Conservation (phyloP, 495 filamentous ascomycete genomes). For the Thozetella sp. region DNA sequence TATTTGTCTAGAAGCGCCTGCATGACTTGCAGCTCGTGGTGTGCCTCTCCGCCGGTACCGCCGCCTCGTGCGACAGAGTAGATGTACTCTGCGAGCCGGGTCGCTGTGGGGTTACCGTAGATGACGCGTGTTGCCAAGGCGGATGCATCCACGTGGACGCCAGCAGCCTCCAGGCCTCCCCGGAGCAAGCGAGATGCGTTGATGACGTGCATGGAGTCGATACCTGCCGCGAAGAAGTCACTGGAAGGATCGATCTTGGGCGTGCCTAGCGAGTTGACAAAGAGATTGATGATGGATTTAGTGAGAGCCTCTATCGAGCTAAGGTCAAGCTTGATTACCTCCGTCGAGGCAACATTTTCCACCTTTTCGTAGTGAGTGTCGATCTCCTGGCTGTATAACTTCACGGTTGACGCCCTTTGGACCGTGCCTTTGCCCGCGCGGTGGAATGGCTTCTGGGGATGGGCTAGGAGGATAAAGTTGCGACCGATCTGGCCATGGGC, state of each 20-base stretch:
- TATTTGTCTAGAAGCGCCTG: slow-evolving; percentile 25
- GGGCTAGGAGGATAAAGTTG: slow-evolving; percentile 39
- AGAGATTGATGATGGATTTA: slow-evolving; percentile 33
- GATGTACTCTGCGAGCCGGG: slow-evolving; percentile 20
- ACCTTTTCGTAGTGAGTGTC: slow-evolving; percentile 43
- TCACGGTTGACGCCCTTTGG: slow-evolving; percentile 43
- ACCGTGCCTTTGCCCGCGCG: slow-evolving; percentile 60
- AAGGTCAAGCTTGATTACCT: slow-evolving; percentile 25
- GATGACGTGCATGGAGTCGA: slow-evolving; percentile 49
- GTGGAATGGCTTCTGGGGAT: slow-evolving; percentile 50
- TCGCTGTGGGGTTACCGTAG: slow-evolving; percentile 25
- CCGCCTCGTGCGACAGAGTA: slow-evolving; percentile 9
- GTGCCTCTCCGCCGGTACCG: background rate
- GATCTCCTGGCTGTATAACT: slow-evolving; percentile 56
- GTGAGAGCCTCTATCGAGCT: slow-evolving; percentile 26
- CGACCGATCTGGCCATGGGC: slow-evolving; percentile 44
- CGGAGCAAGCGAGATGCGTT: slow-evolving; percentile 21
- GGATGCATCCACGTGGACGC: slow-evolving; percentile 9
- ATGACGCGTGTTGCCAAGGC: slow-evolving; percentile 19
- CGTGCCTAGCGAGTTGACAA: slow-evolving; percentile 25
- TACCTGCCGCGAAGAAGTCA: slow-evolving; percentile 29
- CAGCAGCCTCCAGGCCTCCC: slow-evolving; percentile 18
- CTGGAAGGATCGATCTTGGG: slow-evolving; percentile 15
- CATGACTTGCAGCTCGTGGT: slow-evolving; percentile 20
- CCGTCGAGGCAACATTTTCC: slow-evolving; percentile 12